Base-by-base conservation (phyloP, 2,329 filamentous ascomycete genomes). In the Metarhizium robertsii region DNA sequence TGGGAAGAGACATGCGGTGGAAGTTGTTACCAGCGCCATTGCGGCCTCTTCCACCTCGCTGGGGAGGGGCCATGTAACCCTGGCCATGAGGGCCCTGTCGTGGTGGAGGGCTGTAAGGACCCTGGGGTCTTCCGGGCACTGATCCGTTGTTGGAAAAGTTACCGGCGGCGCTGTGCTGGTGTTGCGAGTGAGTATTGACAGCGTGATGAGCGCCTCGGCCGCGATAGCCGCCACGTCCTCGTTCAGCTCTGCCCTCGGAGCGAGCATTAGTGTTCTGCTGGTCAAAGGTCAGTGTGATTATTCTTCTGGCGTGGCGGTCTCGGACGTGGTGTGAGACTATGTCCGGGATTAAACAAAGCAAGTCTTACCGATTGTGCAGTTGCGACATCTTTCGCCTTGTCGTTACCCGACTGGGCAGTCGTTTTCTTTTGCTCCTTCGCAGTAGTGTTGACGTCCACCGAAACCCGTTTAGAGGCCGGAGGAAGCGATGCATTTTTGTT, bases 371-470 rank as follows among this genome's bases (percentile, higher is more conserved):
- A 64, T 53, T 67, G 60, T 50, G 72, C 66, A 3, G 61, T 43
- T 43, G 64, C 60, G 6, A 64, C 55, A 29, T 75, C 69, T 63
- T 76, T 80, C n/a, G 64, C 57, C 61, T 75, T 72, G 38, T 78
- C 76, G 34, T 63, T 55, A 32, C 60, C 58, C 42, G 69, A 45
- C 36, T 64, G 68, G 45, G 65, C 60, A 1, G 71, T 60, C 5
- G 70, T 57, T 67, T 80, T 83, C 58, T 77, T 77, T 58, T 74
- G 69, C 43, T 79, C 77, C 49, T 74, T 74, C 43, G 67, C 11
- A 45, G 42, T 57, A 36, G 61, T 64, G 8, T 69, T 61, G 2
- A 62, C 66, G 56, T 81, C 79, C 16, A 72, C 60, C 1, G 75
- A 71, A 18, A 66, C 66, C 49, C 77, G 76, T 66, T 81, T 82